A percentile compares a stretch with the other conserved stretches of the same genome.
Evolutionary conservation across 2,329 filamentous ascomycete genomes (phyloP).

Genomic region (Calcarisporium arbuscula): DNA sequence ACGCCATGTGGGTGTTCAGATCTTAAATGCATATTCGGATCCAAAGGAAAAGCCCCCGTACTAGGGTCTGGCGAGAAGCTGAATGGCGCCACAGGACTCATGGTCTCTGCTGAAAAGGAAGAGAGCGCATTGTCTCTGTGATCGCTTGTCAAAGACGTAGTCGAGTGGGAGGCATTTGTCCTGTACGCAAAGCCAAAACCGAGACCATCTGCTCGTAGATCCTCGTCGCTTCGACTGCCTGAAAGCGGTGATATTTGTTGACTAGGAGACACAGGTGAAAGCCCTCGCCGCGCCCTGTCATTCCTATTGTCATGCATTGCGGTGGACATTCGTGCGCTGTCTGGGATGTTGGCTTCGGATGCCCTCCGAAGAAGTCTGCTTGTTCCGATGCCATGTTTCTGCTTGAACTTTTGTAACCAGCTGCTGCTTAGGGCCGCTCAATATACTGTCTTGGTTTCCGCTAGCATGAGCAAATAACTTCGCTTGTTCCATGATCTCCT

Average conservation of each 20-base stretch:
- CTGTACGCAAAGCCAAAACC: constrained; percentile 27
- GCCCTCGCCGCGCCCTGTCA: constrained; percentile 43
- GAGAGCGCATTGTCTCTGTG: constrained; percentile 33
- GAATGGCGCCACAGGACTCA: constrained; percentile 70
- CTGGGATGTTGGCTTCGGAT: constrained; percentile 65
- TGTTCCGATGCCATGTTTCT: constrained; percentile 62
- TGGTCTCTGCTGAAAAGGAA: constrained; percentile 63
- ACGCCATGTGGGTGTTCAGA: constrained; percentile 25
- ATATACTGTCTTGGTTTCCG: constrained; percentile 61
- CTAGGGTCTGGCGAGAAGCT: constrained; percentile 69
- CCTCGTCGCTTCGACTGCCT: constrained; percentile 63
- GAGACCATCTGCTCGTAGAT: constrained; percentile 40
- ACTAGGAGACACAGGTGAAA: constrained; percentile 68
- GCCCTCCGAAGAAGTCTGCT: constrained; percentile 48
- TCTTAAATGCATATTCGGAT: constrained; percentile 30
- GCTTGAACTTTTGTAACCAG: constrained; percentile 95
- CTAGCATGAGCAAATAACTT: constrained; percentile 70
- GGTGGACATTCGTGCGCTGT: constrained; percentile 53
- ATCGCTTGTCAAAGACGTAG: constrained; percentile 25
- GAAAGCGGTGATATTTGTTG: constrained; percentile 63
- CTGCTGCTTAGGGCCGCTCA: constrained; percentile 64
- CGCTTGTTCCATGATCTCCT: constrained; percentile 80
- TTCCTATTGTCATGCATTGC: constrained; percentile 24
- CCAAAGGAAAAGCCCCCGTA: constrained; percentile 54
- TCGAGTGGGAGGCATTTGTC: constrained; percentile 26